Base-by-base conservation (phyloP, 495 filamentous ascomycete species). In the Aspergillus conjunctus region DNA sequence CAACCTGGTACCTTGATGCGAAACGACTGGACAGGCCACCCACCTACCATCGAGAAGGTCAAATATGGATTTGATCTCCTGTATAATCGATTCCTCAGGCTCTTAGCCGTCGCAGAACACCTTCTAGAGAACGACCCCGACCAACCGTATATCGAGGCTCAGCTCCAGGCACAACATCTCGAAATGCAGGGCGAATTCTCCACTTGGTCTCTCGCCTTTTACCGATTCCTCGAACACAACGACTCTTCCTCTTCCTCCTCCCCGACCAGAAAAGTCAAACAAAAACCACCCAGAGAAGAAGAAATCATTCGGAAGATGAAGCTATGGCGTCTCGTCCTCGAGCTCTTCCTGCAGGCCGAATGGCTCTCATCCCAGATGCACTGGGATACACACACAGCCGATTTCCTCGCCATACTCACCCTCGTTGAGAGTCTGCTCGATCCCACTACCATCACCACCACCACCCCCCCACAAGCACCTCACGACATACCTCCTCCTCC, bases 321-420 rank as follows among this genome's bases (percentile, higher is more conserved):
- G 21, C 44, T 48, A 7, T 48, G 44, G 44, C 44, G 44, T 48
- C 44, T 48, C 11, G 17, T 48, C 44, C 44, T 48, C 7, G 44
- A 48, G 8, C 44, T 48, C 1, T 48, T 48, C 20, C n/a, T 48
- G n/a, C 44, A 48, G 20, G 44, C 18, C n/a, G 44, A 22, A 48
- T 48, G 44, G 44, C 18, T 17, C 17, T 48, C 44, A 7, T 48
- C 44, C 7, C 44, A 48, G 20, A 8, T 48, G 44, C 18, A 48
- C 5, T 48, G 44, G 44, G 44, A 48, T 48, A 21, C 10, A 7
- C 20, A 21, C 18, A 48, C 44, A 7, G 44, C 2, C 3, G 44
- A 48, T 17, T 48, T 48, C 44, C 44, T 48, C 44, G 44, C 44
- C 17, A 48, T 48, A 11, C 17, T 48, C 17, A 48, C 44, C 6